Evolutionary conservation across 2,329 filamentous ascomycete species (phyloP).

Genomic region (Metarhizium anisopliae): DNA sequence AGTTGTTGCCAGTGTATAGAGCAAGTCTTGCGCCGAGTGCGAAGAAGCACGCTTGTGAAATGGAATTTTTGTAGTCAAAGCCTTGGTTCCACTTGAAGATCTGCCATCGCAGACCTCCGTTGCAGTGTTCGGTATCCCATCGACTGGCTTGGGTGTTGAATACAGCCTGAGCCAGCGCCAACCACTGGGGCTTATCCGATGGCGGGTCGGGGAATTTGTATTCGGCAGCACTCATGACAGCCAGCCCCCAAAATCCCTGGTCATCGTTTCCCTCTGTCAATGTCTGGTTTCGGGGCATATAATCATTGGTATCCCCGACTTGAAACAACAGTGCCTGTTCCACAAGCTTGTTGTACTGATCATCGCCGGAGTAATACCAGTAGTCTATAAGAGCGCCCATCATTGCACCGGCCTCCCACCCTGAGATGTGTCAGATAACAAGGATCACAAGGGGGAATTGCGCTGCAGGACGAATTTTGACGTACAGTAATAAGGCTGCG

Average conservation of each 20-base stretch:
- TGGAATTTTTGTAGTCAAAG: constrained; percentile 67
- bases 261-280: constrained; percentile 65
- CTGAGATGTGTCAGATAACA: constrained; percentile 19
- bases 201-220: constrained; percentile 54
- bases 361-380: constrained; percentile 74
- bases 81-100: constrained; percentile 77
- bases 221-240: constrained; percentile 63
- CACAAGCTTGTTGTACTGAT: constrained; percentile 59
- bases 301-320: constrained; percentile 62
- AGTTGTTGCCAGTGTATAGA: constrained; percentile 66
- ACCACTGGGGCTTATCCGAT: constrained; percentile 52
- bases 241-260: constrained; percentile 65
- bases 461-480: background rate
- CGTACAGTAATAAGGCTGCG: constrained; percentile 46
- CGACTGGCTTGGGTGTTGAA: constrained; percentile 71
- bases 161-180: constrained; percentile 66
- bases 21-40: constrained; percentile 59
- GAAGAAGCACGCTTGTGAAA: constrained; percentile 55
- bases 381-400: constrained; percentile 67
- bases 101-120: constrained; percentile 76
- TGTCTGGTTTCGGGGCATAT: constrained; percentile 68
- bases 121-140: constrained; percentile 62
- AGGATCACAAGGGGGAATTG: background rate
- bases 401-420: constrained; percentile 70
- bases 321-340: constrained; percentile 65